Evolutionary conservation across 768 basidiomycete genomes (phyloP), one percentile per base, ranked within the genome.

Genomic region (Phaffia australis): DNA sequence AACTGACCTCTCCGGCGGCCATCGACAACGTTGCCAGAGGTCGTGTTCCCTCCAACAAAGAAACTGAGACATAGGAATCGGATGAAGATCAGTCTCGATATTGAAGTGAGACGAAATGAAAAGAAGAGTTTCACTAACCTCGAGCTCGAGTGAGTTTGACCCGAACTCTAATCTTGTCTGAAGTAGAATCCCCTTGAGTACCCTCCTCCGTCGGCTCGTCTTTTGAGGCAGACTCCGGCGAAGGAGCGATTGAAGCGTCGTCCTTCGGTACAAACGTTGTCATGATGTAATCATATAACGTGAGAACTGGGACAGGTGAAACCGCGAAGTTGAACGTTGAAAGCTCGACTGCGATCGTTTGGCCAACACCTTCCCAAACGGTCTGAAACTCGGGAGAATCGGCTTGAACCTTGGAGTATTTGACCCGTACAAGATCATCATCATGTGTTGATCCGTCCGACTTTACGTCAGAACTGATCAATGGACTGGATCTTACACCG

Each of bases 261-360:
- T 48, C 52, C 49, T 64, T 64, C 48, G 87, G 83, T 14, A 90
- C 88, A 76, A 99, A 99, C 0, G 95, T 97, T 2, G 88, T 87
- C 87, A 99, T 93, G 76, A 99, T 83, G 78, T 94, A 97, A 77
- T 98, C 92, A 76, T 97, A 98, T 25, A 97, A 77, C 1, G 87
- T 81, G 48, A 99, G 79, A 52, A 97, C 85, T 16, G 94, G 92
- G 73, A 91, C 89, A 0, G 95, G 92, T 9, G 87, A 87, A 3
- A 87, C 85, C 64, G 84, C 84, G 76, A 98, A 85, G 61, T 93
- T 82, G 74, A 99, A 85, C 0, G 94, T 95, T 3, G 94, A 93
- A 49, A 98, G 80, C 71, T 84, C 84, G 70, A 91, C 83, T 72
- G 91, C 87, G 65, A 98, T 83, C 66, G 79, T 87, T 76, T 95